Conservation (phyloP, 192 early-diverging fungal genomes). For the Coemansia sp. region DNA sequence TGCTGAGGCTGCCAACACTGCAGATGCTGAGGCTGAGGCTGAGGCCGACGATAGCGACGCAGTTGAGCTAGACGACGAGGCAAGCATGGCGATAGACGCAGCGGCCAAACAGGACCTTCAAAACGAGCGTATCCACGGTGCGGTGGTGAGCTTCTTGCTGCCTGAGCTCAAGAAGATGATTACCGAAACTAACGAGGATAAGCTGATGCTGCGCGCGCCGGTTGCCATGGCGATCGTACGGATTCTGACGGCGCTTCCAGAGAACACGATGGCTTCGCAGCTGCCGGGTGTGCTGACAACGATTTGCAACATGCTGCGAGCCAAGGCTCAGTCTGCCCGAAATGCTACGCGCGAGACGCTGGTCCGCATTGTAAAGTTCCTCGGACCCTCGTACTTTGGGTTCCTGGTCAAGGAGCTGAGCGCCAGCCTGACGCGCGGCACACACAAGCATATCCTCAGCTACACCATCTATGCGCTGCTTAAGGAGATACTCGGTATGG, state of each 20-base stretch:
- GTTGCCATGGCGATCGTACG: constrained; percentile 83
- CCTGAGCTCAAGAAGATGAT: constrained; percentile 81
- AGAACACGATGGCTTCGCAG: constrained; percentile 69
- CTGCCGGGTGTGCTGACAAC: constrained; percentile 85
- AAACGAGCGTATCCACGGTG: constrained; percentile 64
- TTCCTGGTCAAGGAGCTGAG: constrained; percentile 88
- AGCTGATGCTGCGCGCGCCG: constrained; percentile 77
- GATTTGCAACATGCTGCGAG: constrained; percentile 83
- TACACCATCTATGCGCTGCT: constrained; percentile 88
- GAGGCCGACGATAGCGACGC: constrained; percentile 19
- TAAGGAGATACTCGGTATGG: constrained; percentile 58
- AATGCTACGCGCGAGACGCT: constrained; percentile 85
- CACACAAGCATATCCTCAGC: constrained; percentile 93
- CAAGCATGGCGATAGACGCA: constrained; percentile 22
- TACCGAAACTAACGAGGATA: constrained; percentile 69
- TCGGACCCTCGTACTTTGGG: constrained; percentile 80
- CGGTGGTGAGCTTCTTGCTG: constrained; percentile 72
- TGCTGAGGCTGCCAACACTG: neutral
- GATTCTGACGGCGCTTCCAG: constrained; percentile 79
- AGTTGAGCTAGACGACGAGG: constrained; percentile 40
- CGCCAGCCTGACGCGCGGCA: constrained; percentile 75
- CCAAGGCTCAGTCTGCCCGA: constrained; percentile 75
- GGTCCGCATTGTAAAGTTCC: constrained; percentile 77
- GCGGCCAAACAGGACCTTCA: neutral
- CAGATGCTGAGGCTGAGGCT: constrained; percentile 15